These are phyloP conservation scores for Ophiocordyceps australis DNA, from an alignment of 2,329 filamentous ascomycete genomes.

Conservation along the genomic window DNA sequence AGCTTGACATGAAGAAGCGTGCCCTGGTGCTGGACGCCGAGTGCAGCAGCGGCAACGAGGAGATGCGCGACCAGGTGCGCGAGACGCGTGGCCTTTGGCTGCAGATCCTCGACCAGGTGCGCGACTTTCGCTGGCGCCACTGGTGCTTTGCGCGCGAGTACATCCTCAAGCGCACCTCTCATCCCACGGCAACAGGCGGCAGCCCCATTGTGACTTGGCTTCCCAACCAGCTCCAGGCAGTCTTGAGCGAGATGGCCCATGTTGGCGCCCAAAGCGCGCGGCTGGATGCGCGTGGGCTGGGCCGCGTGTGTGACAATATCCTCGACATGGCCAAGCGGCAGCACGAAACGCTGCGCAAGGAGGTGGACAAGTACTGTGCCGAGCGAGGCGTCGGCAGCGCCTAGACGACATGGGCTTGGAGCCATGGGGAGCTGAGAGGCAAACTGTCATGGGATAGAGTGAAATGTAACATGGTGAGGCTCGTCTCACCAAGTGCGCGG, in stretches of 20 bases:
- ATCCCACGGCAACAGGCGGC: conserved; percentile 65
- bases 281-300: conserved; percentile 22
- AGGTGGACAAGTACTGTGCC: conserved; percentile 57
- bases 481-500: too few relatives aligned
- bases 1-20: conserved; percentile 38
- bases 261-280: conserved; percentile 27
- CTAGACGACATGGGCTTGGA: too few relatives aligned
- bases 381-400: conserved; percentile 30
- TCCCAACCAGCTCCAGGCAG: conserved; percentile 62
- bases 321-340: conserved; percentile 50
- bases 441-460: too few relatives aligned
- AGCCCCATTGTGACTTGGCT: conserved; percentile 74
- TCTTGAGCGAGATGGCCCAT: conserved; percentile 50
- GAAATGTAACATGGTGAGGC: too few relatives aligned
- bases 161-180: conserved; percentile 58
- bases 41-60: conserved; percentile 5
- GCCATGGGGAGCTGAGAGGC: too few relatives aligned
- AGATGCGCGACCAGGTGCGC: conserved; percentile 24
- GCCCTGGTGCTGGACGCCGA: conserved; percentile 20
- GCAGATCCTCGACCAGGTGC: conserved; percentile 51
- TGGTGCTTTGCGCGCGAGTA: conserved; percentile 79
- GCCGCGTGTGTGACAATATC: conserved; percentile 32
- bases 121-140: conserved; percentile 69
- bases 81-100: conserved; percentile 43
- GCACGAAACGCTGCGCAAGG: conserved; percentile 47